A percentile compares a stretch with the other conserved stretches of the same genome.
These are phyloP conservation scores for Cyclotella cryptica DNA, from an alignment of 108 stramenopile genomes.

Conservation along the genomic window DNA sequence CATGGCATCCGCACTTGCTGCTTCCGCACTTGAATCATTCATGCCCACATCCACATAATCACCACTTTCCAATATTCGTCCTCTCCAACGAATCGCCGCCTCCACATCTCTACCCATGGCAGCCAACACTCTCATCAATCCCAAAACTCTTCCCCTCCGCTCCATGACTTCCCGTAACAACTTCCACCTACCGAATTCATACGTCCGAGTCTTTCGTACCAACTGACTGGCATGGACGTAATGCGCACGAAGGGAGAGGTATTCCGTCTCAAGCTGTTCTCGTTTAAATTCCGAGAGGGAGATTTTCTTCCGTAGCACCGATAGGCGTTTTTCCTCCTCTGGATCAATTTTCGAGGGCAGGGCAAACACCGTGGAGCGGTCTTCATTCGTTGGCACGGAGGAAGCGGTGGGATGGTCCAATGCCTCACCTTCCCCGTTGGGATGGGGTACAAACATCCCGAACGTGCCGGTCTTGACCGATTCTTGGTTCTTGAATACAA, in stretches of 20 bases:
- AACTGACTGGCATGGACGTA: conserved; percentile 74
- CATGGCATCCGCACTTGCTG: not conserved
- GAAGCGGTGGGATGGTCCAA: not conserved
- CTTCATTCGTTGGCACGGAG: not conserved
- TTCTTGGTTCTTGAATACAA: conserved; percentile 67
- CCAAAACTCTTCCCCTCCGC: conserved; percentile 64
- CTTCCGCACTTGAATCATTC: conserved; percentile 14
- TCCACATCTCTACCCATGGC: conserved; percentile 77
- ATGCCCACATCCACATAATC: conserved; percentile 17
- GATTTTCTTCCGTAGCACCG: conserved; percentile 75
- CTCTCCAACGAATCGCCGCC: conserved; percentile 59
- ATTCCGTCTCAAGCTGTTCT: conserved; percentile 80
- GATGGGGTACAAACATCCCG: conserved; percentile 50
- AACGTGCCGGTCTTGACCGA: conserved; percentile 49
- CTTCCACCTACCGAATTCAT: conserved; percentile 57
- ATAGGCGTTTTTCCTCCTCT: conserved; percentile 87
- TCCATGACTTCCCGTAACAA: conserved; percentile 60
- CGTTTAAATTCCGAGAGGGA: conserved; percentile 75
- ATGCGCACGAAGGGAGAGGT: conserved; percentile 80
- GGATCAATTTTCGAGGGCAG: conserved; percentile 91
- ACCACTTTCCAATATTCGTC: conserved; percentile 16
- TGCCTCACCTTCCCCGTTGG: conserved; percentile 17
- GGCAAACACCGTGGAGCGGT: conserved; percentile 26
- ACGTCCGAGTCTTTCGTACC: conserved; percentile 54
- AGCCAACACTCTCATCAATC: conserved; percentile 68